phyloP scores from a whole-genome alignment of 1,284 basidiomycete species.

The Pisolithus thermaeus region DNA sequence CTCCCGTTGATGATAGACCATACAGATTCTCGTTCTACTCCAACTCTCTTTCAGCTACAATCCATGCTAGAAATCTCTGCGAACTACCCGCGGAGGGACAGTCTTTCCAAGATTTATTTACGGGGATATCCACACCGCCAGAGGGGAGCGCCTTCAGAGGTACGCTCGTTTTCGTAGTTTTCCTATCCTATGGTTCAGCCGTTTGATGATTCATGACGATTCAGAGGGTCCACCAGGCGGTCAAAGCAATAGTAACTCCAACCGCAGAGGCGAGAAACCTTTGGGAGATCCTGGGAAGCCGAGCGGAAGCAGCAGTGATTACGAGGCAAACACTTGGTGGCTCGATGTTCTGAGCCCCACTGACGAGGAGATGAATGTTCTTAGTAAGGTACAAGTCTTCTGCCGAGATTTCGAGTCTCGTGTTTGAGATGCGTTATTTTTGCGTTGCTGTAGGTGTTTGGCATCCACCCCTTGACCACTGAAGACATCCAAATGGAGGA shows the following conservation, averaged over 20 bases:
- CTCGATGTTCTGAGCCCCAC: slow-evolving; percentile 92
- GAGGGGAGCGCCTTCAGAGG: slow-evolving; percentile 8
- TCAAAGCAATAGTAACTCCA: slow-evolving; percentile 10
- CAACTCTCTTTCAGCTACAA: slow-evolving; percentile 87
- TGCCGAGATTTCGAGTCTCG: background rate
- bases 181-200: slow-evolving; percentile 5
- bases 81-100: slow-evolving; percentile 95
- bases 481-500: slow-evolving; percentile 99
- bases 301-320: slow-evolving; percentile 30
- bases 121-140: slow-evolving; percentile 37
- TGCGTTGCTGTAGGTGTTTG: slow-evolving; percentile 68
- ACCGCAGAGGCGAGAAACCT: slow-evolving; percentile 18
- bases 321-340: slow-evolving; percentile 93
- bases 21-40: slow-evolving; percentile 99
- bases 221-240: slow-evolving; percentile 2
- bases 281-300: slow-evolving; percentile 15
- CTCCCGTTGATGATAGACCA: slow-evolving; percentile 77
- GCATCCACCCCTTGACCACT: slow-evolving; percentile 95
- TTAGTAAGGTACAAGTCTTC: slow-evolving; percentile 68
- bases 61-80: slow-evolving; percentile 88
- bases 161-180: slow-evolving; percentile 6
- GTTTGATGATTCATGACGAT: slow-evolving; percentile 3
- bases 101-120: slow-evolving; percentile 88
- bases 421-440: slow-evolving; percentile 2
- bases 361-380: slow-evolving; percentile 96